These are phyloP conservation scores for Fusarium avenaceum DNA, from an alignment of 2,329 filamentous ascomycete species.

Conservation along the genomic window DNA sequence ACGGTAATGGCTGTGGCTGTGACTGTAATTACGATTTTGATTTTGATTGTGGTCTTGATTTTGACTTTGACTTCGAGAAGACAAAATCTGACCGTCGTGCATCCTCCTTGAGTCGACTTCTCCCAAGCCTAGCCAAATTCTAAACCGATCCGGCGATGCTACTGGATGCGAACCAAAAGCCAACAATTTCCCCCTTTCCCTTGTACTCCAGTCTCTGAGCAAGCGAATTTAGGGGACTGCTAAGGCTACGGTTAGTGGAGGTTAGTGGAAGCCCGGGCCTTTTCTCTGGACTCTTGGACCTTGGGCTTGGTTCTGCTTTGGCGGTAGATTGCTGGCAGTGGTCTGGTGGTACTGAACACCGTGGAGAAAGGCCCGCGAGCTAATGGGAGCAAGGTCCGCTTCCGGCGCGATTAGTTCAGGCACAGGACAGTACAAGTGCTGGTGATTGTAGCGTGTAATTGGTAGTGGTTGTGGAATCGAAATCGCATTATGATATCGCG, in stretches of 20 bases:
- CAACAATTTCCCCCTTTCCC: slow-evolving; percentile 48
- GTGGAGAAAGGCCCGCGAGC: slow-evolving; percentile 40
- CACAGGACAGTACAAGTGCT: slow-evolving; percentile 20
- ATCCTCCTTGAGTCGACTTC: slow-evolving; percentile 45
- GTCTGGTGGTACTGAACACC: slow-evolving; percentile 15
- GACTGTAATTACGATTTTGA: slow-evolving; percentile 8
- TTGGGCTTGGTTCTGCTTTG: slow-evolving; percentile 6
- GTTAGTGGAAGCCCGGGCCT: slow-evolving; percentile 40
- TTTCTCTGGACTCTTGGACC: slow-evolving; percentile 11
- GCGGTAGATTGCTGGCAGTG: slow-evolving; percentile 5
- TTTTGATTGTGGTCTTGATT: slow-evolving; percentile 16
- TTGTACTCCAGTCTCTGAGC: slow-evolving; percentile 25
- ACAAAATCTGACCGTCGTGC: slow-evolving; percentile 45
- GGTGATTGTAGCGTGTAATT: slow-evolving; percentile 12
- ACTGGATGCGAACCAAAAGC: slow-evolving; percentile 43
- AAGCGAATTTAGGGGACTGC: slow-evolving; percentile 39
- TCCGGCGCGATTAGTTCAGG: slow-evolving; percentile 36
- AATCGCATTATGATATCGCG: slow-evolving; percentile 19
- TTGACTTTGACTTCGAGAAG: slow-evolving; percentile 26
- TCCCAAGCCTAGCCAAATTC: slow-evolving; percentile 9
- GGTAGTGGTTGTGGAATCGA: slow-evolving; percentile 9
- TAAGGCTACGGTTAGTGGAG: slow-evolving; percentile 27
- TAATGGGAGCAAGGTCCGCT: slow-evolving; percentile 39
- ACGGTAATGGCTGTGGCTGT: slow-evolving; percentile 26
- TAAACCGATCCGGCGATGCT: slow-evolving; percentile 37